Evolutionary conservation across 768 basidiomycete genomes (phyloP).

Genomic region (Amanita muscaria): DNA sequence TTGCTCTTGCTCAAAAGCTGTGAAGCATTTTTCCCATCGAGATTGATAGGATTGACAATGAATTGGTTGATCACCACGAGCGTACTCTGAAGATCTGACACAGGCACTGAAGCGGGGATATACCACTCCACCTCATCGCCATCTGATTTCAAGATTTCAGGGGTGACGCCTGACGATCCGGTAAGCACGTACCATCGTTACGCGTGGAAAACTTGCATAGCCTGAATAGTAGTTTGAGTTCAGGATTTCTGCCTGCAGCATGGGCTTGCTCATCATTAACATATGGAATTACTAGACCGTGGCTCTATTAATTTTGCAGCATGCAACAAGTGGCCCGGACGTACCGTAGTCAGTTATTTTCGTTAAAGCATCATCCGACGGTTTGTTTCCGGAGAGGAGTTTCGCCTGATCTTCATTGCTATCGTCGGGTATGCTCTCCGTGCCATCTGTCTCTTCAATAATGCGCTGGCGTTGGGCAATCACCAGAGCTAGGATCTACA

Average conservation of each 20-base stretch:
- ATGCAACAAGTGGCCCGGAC: no score
- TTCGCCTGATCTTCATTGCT: slow-evolving; percentile 25
- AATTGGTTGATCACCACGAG: slow-evolving; percentile 77
- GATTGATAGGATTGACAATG: slow-evolving; percentile 71
- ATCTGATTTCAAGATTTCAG: slow-evolving; percentile 26
- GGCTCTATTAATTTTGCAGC: no score
- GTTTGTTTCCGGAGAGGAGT: slow-evolving; percentile 25
- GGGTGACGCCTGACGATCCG: background rate
- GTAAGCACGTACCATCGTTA: slow-evolving; percentile 44
- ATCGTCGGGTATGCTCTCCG: slow-evolving; percentile 24
- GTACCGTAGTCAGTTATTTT: slow-evolving; percentile 73
- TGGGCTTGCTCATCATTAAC: slow-evolving; percentile 64
- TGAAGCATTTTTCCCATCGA: slow-evolving; percentile 67
- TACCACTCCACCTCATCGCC: slow-evolving; percentile 78
- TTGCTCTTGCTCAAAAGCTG: slow-evolving; percentile 64
- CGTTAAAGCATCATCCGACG: slow-evolving; percentile 59
- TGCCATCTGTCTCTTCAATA: slow-evolving; percentile 51
- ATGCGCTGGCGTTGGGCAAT: slow-evolving; percentile 51
- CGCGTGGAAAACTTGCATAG: slow-evolving; percentile 62
- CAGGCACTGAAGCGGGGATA: slow-evolving; percentile 63
- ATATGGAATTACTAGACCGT: slow-evolving; percentile 60
- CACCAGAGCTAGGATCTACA: slow-evolving; percentile 53
- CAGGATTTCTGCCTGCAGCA: slow-evolving; percentile 68
- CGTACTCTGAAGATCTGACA: slow-evolving; percentile 58
- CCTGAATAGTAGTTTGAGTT: slow-evolving; percentile 80